Conservation (phyloP, 1,139 yeast species). For the Geotrichum cucujoidarum region DNA sequence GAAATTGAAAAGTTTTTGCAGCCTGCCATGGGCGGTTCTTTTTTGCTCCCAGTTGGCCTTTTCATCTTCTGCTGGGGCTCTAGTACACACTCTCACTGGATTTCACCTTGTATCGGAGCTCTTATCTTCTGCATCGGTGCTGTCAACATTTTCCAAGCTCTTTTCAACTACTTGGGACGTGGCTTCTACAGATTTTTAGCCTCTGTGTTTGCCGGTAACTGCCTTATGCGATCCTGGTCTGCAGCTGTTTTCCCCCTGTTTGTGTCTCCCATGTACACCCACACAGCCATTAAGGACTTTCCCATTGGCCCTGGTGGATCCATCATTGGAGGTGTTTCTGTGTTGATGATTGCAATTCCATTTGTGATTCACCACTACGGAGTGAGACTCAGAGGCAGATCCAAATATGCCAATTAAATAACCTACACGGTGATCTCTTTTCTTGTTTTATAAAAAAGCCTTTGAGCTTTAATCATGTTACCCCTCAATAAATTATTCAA, state of each 20-base stretch:
- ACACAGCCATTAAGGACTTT: conserved; percentile 43
- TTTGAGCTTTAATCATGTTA: too few species aligned
- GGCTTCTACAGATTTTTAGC: conserved; percentile 68
- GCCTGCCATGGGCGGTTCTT: conserved; percentile 47
- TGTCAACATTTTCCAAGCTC: conserved; percentile 66
- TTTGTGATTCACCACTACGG: conserved; percentile 56
- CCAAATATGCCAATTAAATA: conserved; percentile 30
- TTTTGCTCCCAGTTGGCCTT: conserved; percentile 61
- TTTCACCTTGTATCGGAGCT: conserved; percentile 70
- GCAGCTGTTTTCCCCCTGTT: conserved; percentile 57
- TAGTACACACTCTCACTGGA: conserved; percentile 61
- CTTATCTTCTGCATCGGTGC: conserved; percentile 72
- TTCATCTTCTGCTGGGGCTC: conserved; percentile 84
- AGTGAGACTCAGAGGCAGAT: conserved; percentile 43
- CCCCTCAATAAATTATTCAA: too few species aligned
- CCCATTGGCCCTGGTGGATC: conserved; percentile 58
- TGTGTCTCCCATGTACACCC: conserved; percentile 46
- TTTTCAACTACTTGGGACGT: conserved; percentile 64
- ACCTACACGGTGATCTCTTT: too few species aligned
- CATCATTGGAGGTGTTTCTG: conserved; percentile 43
- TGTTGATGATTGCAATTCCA: conserved; percentile 45
- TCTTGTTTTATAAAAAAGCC: too few species aligned
- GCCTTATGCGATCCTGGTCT: conserved; percentile 45
- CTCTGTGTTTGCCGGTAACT: conserved; percentile 54
- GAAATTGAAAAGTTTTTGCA: conserved; percentile 21